These are phyloP conservation scores for Leishmania tarentolae DNA, from an alignment of 208 protist species.

Conservation along the genomic window DNA sequence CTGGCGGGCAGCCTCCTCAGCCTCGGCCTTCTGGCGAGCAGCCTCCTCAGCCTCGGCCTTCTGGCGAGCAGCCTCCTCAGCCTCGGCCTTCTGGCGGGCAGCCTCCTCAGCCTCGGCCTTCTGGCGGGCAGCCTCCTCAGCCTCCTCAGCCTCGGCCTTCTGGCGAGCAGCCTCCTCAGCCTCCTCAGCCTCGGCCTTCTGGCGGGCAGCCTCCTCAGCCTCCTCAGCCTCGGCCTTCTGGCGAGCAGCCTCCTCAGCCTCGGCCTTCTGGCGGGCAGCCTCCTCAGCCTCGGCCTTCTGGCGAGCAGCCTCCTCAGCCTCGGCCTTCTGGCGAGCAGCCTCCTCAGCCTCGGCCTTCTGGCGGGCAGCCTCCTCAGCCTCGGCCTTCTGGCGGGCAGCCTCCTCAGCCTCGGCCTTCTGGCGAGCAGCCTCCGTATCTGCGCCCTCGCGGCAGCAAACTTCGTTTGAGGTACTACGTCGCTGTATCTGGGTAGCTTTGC, in stretches of 20 bases:
- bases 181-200: neutral
- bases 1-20: too few relatives aligned
- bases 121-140: neutral
- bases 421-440: too few relatives aligned
- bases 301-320: slow-evolving; percentile 3
- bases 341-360: neutral
- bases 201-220: neutral
- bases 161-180: neutral
- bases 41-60: neutral
- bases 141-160: neutral
- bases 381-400: neutral
- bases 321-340: neutral
- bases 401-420: neutral
- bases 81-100: neutral
- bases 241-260: neutral
- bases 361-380: neutral
- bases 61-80: too few relatives aligned
- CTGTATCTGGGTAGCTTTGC: neutral
- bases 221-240: neutral
- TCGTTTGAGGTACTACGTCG: too few relatives aligned
- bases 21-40: neutral
- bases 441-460: too few relatives aligned
- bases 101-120: neutral
- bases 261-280: neutral
- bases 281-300: slow-evolving; percentile 5